Conservation (phyloP, 805 yeast species). For the Metschnikowia peoriensis region DNA sequence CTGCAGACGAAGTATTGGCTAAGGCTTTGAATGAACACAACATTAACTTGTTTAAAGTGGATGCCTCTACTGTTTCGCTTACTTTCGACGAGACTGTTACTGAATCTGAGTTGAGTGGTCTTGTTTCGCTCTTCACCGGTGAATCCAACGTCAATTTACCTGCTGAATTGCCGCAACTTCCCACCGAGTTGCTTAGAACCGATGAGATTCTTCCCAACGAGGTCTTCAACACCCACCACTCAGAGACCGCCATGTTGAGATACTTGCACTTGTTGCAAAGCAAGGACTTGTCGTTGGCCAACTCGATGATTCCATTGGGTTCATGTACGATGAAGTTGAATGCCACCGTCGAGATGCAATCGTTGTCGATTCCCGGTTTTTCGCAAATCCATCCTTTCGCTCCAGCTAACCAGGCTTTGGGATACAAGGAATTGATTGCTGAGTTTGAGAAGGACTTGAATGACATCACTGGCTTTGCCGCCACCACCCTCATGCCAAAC, state of each 20-base stretch:
- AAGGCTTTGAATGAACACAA: constrained; percentile 59
- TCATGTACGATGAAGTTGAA: constrained; percentile 98
- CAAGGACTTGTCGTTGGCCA: constrained; percentile 89
- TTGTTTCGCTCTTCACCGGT: constrained; percentile 62
- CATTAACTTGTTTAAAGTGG: constrained; percentile 74
- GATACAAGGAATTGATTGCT: constrained; percentile 70
- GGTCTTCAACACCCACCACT: constrained; percentile 84
- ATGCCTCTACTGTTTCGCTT: constrained; percentile 62
- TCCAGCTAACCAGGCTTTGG: constrained; percentile 84
- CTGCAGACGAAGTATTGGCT: constrained; percentile 55
- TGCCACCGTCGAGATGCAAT: constrained; percentile 92
- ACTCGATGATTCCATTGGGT: constrained; percentile 96
- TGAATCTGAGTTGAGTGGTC: constrained; percentile 53
- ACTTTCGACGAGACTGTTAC: constrained; percentile 89
- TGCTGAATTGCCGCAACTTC: constrained; percentile 48
- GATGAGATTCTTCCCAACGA: constrained; percentile 64
- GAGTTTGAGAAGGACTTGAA: constrained; percentile 84
- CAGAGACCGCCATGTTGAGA: constrained; percentile 93
- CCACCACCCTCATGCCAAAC: constrained; percentile 91
- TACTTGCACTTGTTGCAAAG: constrained; percentile 80
- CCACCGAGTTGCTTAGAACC: constrained; percentile 49
- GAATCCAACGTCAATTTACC: constrained; percentile 17
- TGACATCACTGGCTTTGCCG: constrained; percentile 90
- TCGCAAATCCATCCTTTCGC: constrained; percentile 88
- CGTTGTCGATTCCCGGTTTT: constrained; percentile 94